Conservation (phyloP, 2,329 filamentous ascomycete genomes). For the Sporothrix luriei region DNA sequence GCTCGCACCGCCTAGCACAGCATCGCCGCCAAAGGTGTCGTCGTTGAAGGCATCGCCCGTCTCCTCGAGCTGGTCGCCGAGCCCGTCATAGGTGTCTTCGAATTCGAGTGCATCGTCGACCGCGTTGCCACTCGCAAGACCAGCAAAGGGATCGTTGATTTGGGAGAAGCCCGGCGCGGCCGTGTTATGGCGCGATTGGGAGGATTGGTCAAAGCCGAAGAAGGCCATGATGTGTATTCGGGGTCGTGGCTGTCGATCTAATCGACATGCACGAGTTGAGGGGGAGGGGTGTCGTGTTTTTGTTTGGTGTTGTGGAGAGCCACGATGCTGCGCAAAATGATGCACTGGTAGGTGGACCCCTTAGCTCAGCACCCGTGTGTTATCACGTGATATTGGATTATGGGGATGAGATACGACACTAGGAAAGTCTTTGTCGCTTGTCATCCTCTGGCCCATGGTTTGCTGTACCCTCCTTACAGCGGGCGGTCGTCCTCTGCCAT, state of each 20-base stretch:
- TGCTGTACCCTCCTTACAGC: too few species aligned
- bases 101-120: slow-evolving; percentile 71
- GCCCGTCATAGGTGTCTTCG: slow-evolving; percentile 94
- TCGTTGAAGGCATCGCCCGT: slow-evolving; percentile 94
- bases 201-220: slow-evolving; percentile 74
- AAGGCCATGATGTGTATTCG: slow-evolving; percentile 72
- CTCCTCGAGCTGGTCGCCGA: slow-evolving; percentile 89
- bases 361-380: background rate
- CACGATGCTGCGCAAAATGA: slow-evolving; percentile 15
- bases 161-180: slow-evolving; percentile 80
- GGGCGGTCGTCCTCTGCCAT: too few species aligned
- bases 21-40: slow-evolving; percentile 78
- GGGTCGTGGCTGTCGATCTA: slow-evolving; percentile 10
- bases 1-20: slow-evolving; percentile 38
- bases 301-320: slow-evolving; percentile 3
- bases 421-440: too few species aligned
- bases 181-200: slow-evolving; percentile 61
- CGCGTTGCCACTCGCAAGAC: slow-evolving; percentile 67
- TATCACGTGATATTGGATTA: background rate
- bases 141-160: slow-evolving; percentile 81
- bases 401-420: background rate
- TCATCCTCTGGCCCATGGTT: too few species aligned
- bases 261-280: slow-evolving; percentile 17
- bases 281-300: background rate
- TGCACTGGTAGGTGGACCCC: slow-evolving; percentile 1